phyloP scores from a whole-genome alignment of 345 rosid genomes.

The Pistacia integerrima region DNA sequence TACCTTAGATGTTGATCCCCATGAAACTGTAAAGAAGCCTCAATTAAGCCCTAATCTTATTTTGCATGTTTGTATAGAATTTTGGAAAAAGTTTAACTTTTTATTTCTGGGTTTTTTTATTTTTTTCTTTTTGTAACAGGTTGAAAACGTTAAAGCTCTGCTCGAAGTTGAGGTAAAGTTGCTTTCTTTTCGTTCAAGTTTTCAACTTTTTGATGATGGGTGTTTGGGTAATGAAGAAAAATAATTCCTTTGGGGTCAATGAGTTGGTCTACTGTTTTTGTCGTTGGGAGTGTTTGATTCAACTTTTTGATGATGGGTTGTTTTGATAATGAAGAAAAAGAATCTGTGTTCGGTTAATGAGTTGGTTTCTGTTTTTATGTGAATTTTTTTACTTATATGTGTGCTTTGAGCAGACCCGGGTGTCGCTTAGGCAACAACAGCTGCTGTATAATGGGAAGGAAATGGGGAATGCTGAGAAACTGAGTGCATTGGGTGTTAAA shows the following conservation, averaged over 20 bases:
- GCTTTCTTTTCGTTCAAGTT: neutral
- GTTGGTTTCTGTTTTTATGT: neutral
- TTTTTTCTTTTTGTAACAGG: slow-evolving; percentile 37
- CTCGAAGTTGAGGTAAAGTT: slow-evolving; percentile 90
- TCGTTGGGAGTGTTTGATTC: neutral
- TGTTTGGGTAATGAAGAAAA: neutral
- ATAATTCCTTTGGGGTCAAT: neutral
- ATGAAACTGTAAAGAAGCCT: slow-evolving; percentile 60
- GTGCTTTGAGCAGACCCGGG: slow-evolving; percentile 59
- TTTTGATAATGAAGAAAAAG: neutral
- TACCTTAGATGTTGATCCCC: slow-evolving; percentile 75
- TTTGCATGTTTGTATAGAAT: neutral
- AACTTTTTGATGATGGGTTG: neutral
- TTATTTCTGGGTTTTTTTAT: slow-evolving; percentile 3
- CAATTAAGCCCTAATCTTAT: slow-evolving; percentile 30
- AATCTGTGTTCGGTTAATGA: neutral
- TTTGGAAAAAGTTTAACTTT: slow-evolving; percentile 10
- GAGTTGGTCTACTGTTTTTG: neutral
- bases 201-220: neutral
- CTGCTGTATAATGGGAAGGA: slow-evolving; percentile 85
- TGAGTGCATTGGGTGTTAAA: slow-evolving; percentile 84
- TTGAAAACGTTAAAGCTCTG: slow-evolving; percentile 94
- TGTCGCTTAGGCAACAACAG: slow-evolving; percentile 88
- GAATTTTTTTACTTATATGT: slow-evolving; percentile 1
- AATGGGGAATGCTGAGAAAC: slow-evolving; percentile 69